Evolutionary conservation across 257 asterid species (phyloP), one percentile per base, ranked within the genome.

Genomic region (Solanum pinnatisectum): DNA sequence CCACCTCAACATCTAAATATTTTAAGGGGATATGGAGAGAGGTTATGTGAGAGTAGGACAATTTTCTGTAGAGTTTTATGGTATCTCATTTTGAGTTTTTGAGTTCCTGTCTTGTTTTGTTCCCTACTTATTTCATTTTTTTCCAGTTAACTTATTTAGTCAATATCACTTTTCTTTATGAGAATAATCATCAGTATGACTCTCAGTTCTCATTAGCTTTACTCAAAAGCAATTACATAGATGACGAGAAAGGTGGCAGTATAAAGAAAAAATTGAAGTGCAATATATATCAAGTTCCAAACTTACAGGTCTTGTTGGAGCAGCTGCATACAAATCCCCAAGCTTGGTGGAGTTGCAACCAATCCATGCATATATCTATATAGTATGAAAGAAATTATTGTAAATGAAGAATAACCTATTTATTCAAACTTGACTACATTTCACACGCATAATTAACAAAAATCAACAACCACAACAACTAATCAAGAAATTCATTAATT

Each of bases 241-340:
- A 79, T 10, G 63, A 52, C 23, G n/a, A 52, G 63, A 18, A 52
- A 5, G 42, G 33, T 10, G 39, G 32, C n/a, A 52, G 63, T 52
- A n/a, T 1, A 81, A 44, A 60, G 25, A 25, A 14, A 74, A 74
- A 76, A 10, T 5, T 27, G 14, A 68, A 71, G 49, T 30, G 84
- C 52, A 49, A 56, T 46, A 86, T 23, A 60, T 72, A 30, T 27
- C 56, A 14, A 72, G 73, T 71, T 72, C 73, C 71, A 36, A 92
- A 89, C 98, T 94, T 92, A 96, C 99, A 30, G 98, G 96, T 63
- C 96, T 91, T 22, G 94, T 93, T 70, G 96, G 94, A 25, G 95
- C 95, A 88, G 99, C 99, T 3, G 99, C 99, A 90, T 94, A 94
- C 44, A 97, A 91, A 94, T 97, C 93, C 68, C 99, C 99, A 73